phyloP scores from a whole-genome alignment of 352 stramenopile genomes.

The Phytophthora syringae region DNA sequence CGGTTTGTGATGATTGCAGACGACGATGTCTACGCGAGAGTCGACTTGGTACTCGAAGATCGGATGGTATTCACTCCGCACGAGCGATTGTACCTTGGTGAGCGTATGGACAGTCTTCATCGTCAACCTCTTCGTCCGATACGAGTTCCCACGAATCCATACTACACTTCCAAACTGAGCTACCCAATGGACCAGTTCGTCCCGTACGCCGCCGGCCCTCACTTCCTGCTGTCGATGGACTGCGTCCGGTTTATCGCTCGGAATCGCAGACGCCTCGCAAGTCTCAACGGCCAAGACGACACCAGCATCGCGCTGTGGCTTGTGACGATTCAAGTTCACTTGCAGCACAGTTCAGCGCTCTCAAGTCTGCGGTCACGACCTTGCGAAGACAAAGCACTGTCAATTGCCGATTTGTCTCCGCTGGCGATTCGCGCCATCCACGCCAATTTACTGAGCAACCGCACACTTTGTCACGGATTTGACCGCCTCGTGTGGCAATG shows the following conservation, averaged over 20 bases:
- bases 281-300: slow-evolving; percentile 54
- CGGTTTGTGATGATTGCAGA: slow-evolving; percentile 54
- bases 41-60: slow-evolving; percentile 13
- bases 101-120: slow-evolving; percentile 3
- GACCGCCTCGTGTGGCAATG: background rate
- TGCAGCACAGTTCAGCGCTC: slow-evolving; percentile 8
- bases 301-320: slow-evolving; percentile 63
- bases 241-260: slow-evolving; percentile 46
- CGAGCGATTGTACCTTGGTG: slow-evolving; percentile 19
- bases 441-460: slow-evolving; percentile 3
- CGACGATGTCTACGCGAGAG: slow-evolving; percentile 52
- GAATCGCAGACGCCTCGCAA: slow-evolving; percentile 33
- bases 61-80: background rate
- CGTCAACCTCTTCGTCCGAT: background rate
- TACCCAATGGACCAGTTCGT: slow-evolving; percentile 36
- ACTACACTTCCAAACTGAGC: slow-evolving; percentile 22
- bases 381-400: slow-evolving; percentile 9
- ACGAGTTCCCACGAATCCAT: background rate
- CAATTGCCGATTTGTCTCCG: slow-evolving; percentile 13
- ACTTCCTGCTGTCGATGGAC: slow-evolving; percentile 54
- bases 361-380: background rate
- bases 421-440: slow-evolving; percentile 13
- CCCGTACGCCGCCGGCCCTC: slow-evolving; percentile 39
- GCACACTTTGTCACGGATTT: slow-evolving; percentile 7
- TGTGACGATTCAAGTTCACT: slow-evolving; percentile 53